Base-by-base conservation (phyloP, 108 stramenopile genomes). In the Aurantiochytrium sp. region DNA sequence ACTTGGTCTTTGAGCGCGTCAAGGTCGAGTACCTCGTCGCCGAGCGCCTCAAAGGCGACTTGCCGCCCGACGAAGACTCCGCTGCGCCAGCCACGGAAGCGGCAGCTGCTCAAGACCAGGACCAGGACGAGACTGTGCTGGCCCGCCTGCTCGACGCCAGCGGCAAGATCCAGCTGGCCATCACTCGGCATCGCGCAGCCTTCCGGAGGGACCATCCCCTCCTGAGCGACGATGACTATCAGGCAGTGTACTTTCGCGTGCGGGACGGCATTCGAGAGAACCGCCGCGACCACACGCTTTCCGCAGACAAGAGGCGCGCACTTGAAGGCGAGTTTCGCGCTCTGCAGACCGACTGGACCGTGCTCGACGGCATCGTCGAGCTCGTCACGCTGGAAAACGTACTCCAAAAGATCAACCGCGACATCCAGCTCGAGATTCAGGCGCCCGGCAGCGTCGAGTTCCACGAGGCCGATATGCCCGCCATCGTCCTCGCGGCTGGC, bases 21-120 rank as follows among this genome's bases (percentile, higher is more conserved):
- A 41, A 81, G 39, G 73, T 81, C n/a, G 73, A 81, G 24, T 81
- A 81, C 45, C 73, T 81, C 32, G 45, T 81, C 45, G 73, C 73
- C 10, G 42, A 81, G 24, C 39, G 73, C 0, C 45, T 81, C 1
- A 24, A 48, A 81, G 73, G 30, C 10, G 45, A 81, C 45, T 1
- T 34, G 32, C 34, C 59, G 8, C 32, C 34, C 6, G 59, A 65
- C 1, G 8, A 8, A 34, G 32, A 15, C 2, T 12, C 22, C 34
- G 34, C 19, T 27, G 73, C 39, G 19, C 10, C 45, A 24, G 19
- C 68, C 68, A n/a, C n/a, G n/a, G n/a, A n/a, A n/a, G 6, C 31
- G 68, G n/a, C 68, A 31, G 6, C 68, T 24, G 31, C 68, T 31
- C 12, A 19, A 68, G 45, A 41, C 12, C 0, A 6, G 45, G 19